Evolutionary conservation across 164 flowering plant genomes (phyloP).

Genomic region (Pachysandra terminalis): DNA sequence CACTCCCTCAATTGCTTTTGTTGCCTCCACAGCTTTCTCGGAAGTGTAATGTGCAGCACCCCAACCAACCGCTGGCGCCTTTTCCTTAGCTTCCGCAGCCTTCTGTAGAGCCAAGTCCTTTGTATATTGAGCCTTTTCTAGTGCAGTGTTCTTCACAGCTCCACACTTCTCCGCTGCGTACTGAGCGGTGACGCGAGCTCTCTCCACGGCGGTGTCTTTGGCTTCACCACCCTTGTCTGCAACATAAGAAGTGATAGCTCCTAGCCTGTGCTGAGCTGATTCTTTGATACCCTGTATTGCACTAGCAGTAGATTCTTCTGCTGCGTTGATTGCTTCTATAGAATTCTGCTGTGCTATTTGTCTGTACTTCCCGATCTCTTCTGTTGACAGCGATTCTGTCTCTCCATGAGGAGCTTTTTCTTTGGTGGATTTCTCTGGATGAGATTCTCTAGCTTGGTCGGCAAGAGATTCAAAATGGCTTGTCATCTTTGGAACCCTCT

Average conservation of each 20-base stretch:
- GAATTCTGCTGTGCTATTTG: conserved; percentile 55
- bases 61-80: too few relatives aligned
- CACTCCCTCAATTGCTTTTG: not conserved
- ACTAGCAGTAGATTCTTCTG: conserved; percentile 27
- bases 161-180: too few relatives aligned
- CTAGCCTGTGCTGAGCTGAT: conserved; percentile 10
- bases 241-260: conserved; percentile 11
- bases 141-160: too few relatives aligned
- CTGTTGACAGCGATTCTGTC: conserved; percentile 17
- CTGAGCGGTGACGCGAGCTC: too few relatives aligned
- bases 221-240: conserved; percentile 23
- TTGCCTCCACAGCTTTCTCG: not conserved
- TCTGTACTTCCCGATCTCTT: conserved; percentile 41
- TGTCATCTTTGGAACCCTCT: conserved; percentile 40
- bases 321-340: conserved; percentile 42
- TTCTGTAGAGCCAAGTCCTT: conserved; percentile 15
- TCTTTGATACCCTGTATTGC: conserved; percentile 15
- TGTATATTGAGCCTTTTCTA: too few relatives aligned
- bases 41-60: not conserved
- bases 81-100: conserved; percentile 31
- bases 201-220: conserved; percentile 25
- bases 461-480: conserved; percentile 42
- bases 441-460: conserved; percentile 13
- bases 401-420: not conserved
- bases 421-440: not conserved